These are phyloP conservation scores for Sugiyamaella boreocaroliniensis DNA, from an alignment of 805 yeast species.

Conservation along the genomic window DNA sequence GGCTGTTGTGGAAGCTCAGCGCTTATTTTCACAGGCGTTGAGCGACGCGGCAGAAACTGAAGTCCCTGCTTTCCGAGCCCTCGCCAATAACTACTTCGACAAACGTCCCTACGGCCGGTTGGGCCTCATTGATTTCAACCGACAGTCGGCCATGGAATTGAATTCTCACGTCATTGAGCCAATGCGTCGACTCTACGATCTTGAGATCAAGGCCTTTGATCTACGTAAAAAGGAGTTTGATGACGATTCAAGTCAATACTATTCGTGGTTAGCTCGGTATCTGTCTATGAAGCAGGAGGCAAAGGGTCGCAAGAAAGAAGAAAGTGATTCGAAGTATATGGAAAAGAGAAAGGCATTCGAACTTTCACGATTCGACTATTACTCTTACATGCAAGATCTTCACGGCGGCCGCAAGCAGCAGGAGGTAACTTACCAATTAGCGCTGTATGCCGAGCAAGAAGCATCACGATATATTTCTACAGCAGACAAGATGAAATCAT, in stretches of 20 bases:
- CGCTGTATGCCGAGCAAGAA: slow-evolving; percentile 32
- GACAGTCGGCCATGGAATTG: slow-evolving; percentile 26
- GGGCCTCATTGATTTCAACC: slow-evolving; percentile 11
- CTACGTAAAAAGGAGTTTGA: slow-evolving; percentile 38
- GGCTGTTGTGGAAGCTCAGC: slow-evolving; percentile 30
- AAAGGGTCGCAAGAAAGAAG: slow-evolving; percentile 24
- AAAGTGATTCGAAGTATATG: slow-evolving; percentile 35
- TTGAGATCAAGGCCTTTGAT: slow-evolving; percentile 37
- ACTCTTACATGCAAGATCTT: slow-evolving; percentile 34
- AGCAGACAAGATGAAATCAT: slow-evolving; percentile 23
- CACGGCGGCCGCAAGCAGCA: slow-evolving; percentile 39
- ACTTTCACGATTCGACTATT: slow-evolving; percentile 38
- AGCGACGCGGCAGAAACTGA: slow-evolving; percentile 29
- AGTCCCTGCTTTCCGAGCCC: slow-evolving; percentile 27
- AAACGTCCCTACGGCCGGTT: slow-evolving; percentile 20
- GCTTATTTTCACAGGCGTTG: slow-evolving; percentile 29
- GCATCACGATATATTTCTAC: slow-evolving; percentile 25
- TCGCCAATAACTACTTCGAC: slow-evolving; percentile 26
- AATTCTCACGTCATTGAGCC: slow-evolving; percentile 33
- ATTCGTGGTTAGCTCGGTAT: slow-evolving; percentile 40
- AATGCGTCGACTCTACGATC: slow-evolving; percentile 34
- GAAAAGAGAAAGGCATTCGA: slow-evolving; percentile 37
- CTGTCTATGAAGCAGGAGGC: slow-evolving; percentile 33
- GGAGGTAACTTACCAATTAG: slow-evolving; percentile 32
- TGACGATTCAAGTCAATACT: slow-evolving; percentile 39